Conservation (phyloP, 495 filamentous ascomycete species). For the Daldinia vernicosa region DNA sequence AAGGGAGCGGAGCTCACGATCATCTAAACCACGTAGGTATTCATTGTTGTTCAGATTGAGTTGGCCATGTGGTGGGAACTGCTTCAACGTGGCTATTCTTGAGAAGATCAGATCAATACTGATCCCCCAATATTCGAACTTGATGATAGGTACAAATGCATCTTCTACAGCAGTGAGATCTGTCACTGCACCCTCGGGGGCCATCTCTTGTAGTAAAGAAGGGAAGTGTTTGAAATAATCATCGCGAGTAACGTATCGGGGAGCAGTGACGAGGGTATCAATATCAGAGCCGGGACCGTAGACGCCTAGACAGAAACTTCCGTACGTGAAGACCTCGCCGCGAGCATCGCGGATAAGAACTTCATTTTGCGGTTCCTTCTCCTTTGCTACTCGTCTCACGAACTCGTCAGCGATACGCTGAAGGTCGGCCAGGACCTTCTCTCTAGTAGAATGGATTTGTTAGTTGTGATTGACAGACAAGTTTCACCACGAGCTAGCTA, state of each 20-base stretch:
- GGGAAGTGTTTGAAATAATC: constrained; percentile 95
- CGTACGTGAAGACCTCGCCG: constrained; percentile 92
- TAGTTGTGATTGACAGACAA: constrained; percentile 7
- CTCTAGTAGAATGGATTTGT: constrained; percentile 33
- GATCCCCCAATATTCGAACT: constrained; percentile 87
- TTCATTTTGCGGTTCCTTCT: constrained; percentile 77
- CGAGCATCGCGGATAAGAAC: constrained; percentile 80
- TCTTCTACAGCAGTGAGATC: constrained; percentile 88
- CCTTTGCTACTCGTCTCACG: constrained; percentile 75
- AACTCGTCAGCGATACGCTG: constrained; percentile 85
- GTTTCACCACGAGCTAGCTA: neutral
- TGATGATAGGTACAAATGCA: constrained; percentile 95
- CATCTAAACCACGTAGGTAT: constrained; percentile 84
- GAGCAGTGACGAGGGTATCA: constrained; percentile 90
- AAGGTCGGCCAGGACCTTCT: constrained; percentile 69
- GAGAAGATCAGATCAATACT: constrained; percentile 96
- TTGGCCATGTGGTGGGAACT: constrained; percentile 73
- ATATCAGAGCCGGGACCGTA: constrained; percentile 98
- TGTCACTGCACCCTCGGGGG: constrained; percentile 76
- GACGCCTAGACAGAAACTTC: constrained; percentile 92
- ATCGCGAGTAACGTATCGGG: constrained; percentile 82
- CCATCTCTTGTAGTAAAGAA: constrained; percentile 74
- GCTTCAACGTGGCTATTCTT: constrained; percentile 70
- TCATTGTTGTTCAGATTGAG: constrained; percentile 79
- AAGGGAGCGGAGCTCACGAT: constrained; percentile 83